Conservation (phyloP, 305 asterid species). For the Solanum chacoense region DNA sequence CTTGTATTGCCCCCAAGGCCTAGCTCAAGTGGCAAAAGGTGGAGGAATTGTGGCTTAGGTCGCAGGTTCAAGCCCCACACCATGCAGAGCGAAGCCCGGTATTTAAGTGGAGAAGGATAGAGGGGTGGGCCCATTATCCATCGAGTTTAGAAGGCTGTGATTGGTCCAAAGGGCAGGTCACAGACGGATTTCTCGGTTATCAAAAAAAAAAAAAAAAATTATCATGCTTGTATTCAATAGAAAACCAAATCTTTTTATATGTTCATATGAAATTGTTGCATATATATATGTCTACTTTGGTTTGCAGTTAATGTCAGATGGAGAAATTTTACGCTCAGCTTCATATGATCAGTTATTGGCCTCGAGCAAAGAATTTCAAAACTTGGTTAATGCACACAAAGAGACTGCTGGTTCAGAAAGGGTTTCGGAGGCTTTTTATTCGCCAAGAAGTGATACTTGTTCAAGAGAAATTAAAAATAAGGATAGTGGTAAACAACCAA, state of each 20-base stretch:
- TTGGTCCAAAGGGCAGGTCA: no score
- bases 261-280: background rate
- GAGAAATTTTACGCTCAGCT: constrained; percentile 56
- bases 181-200: no score
- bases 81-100: no score
- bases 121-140: no score
- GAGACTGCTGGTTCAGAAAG: constrained; percentile 73
- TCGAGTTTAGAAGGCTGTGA: no score
- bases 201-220: background rate
- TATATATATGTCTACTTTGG: background rate
- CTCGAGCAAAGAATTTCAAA: constrained; percentile 61
- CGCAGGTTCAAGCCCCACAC: no score
- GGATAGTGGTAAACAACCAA: constrained; percentile 24
- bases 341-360: constrained; percentile 50
- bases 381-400: constrained; percentile 75
- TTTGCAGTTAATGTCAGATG: constrained; percentile 68
- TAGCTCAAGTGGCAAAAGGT: no score
- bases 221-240: background rate
- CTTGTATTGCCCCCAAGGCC: background rate
- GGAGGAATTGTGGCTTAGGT: no score
- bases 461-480: constrained; percentile 41
- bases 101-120: no score
- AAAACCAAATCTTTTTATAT: background rate
- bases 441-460: constrained; percentile 20
- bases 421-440: constrained; percentile 32